phyloP scores from a whole-genome alignment of 441 rosid genomes.

The Sinapis alba region DNA sequence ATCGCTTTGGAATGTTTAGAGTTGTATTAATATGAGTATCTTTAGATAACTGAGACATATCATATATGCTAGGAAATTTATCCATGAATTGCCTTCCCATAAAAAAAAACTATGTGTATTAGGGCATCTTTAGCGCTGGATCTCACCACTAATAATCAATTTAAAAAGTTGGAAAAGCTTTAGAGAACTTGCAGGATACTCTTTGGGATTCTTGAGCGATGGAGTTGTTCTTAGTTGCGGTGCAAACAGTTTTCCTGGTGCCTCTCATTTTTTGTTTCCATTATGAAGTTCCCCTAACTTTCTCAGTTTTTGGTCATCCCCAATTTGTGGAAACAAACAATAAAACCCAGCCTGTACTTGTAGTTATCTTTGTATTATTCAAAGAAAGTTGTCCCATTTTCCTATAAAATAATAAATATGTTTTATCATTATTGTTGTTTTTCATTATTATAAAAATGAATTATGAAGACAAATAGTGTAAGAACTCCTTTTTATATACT shows the following conservation, averaged over 20 bases:
- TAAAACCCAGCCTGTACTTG: constrained; percentile 36
- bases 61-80: neutral
- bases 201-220: neutral
- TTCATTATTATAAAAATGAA: constrained; percentile 13
- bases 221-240: neutral
- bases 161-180: neutral
- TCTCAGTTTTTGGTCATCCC: constrained; percentile 1
- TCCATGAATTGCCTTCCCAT: neutral
- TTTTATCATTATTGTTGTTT: neutral
- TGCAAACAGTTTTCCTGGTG: neutral
- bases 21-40: neutral
- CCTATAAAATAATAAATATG: constrained; percentile 5
- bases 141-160: neutral
- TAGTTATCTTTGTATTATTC: constrained; percentile 25
- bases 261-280: neutral
- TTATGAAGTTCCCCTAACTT: neutral
- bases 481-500: constrained; percentile 12
- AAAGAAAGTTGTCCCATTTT: constrained; percentile 9
- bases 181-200: neutral
- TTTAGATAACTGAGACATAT: neutral
- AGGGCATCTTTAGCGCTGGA: neutral
- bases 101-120: neutral
- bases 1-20: neutral
- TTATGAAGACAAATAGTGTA: constrained; percentile 16
- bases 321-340: constrained; percentile 38